Base-by-base conservation (phyloP, 2,329 filamentous ascomycete species). In the Gnomoniopsis sp. region DNA sequence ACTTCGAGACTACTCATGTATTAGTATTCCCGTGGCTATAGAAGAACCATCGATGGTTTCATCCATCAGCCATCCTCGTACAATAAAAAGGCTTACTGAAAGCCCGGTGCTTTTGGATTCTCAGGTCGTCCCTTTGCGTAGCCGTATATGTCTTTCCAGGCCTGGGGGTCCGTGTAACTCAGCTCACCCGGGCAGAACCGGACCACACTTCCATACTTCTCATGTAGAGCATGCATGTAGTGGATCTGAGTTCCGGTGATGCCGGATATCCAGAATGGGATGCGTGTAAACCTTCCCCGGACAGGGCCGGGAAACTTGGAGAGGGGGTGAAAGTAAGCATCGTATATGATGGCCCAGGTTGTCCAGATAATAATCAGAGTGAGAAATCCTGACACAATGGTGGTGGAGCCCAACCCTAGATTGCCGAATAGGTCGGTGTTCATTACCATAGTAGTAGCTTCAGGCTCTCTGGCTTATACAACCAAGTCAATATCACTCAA, bases 91-190 rank as follows among this genome's bases (percentile, higher is more conserved):
- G 19, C 41, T 44, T 17, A 68, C 62, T 33, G 53, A 49, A 33
- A 65, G 36, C 33, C 59, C 47, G 66, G 64, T 52, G 71, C 70
- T 53, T 71, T 68, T 43, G 62, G 55, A 36, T 67, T 65, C 15
- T 68, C 63, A 10, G 64, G 52, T 12, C 64, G 59, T 3, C 50
- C 55, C 41, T 44, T 52, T 3, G 34, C 7, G 19, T 46, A 14
- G 10, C 58, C 53, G 22, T 41, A 50, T 21, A 53, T 47, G 26
- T 60, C 58, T 19, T 47, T 60, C 58, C 54, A 57, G 21, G 58
- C 58, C 33, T 53, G 46, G 22, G 46, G 21, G 12, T 49, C 53
- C n/a, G 52, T 55, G 10, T 55, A 58, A 21, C 51, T 46, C 22
- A 58, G 15, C 46, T 53, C 46, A 6, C 19, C 21, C 3, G 57